Percentiles rank a stretch among this genome's conserved stretches.
phyloP scores from a whole-genome alignment of 805 yeast species.

The Saturnispora ahearnii region DNA sequence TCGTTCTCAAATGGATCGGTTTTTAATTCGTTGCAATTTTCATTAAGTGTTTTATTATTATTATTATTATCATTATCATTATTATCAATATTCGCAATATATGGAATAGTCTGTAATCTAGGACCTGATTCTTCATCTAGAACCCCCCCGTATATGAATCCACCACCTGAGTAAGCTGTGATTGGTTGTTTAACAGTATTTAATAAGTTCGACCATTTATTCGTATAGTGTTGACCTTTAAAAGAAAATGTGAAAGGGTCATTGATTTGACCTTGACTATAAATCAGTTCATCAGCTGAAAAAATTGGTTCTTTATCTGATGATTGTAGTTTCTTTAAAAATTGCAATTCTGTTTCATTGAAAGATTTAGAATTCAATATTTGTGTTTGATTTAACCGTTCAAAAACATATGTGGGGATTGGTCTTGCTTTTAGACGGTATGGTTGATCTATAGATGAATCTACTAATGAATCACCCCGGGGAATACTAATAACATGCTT shows the following conservation, averaged over 20 bases:
- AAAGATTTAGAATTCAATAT: background rate
- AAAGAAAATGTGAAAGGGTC: constrained; percentile 18
- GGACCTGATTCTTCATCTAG: too few species aligned
- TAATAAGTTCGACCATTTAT: constrained; percentile 17
- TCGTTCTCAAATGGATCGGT: constrained; percentile 17
- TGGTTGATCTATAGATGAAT: background rate
- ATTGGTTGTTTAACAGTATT: constrained; percentile 11
- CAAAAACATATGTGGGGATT: constrained; percentile 16
- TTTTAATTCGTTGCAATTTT: background rate
- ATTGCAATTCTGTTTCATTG: background rate
- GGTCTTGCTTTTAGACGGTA: background rate
- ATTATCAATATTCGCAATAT: background rate
- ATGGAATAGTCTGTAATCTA: too few species aligned
- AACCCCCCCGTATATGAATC: too few species aligned
- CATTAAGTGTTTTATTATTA: background rate
- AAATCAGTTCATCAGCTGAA: background rate
- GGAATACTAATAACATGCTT: too few species aligned
- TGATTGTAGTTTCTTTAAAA: background rate
- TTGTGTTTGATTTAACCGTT: constrained; percentile 9
- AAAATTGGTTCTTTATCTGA: background rate
- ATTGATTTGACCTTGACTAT: background rate
- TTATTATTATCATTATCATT: background rate
- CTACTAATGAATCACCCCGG: background rate
- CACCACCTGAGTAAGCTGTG: background rate
- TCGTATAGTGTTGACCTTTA: constrained; percentile 6